phyloP scores from a whole-genome alignment of 2,329 filamentous ascomycete species.

The Gremmenia infestans region DNA sequence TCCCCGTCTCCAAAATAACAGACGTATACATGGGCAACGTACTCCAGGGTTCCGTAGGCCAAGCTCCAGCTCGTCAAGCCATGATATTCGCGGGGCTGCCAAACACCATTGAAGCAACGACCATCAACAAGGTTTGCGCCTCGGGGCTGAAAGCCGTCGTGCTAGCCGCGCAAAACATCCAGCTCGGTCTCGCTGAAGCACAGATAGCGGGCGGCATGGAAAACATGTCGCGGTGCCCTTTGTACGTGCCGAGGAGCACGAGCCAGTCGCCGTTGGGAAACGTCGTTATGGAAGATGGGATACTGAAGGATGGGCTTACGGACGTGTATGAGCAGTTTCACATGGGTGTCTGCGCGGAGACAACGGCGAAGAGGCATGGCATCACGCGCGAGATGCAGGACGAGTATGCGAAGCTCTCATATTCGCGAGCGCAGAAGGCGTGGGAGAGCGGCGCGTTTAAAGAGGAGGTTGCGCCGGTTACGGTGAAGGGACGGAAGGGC shows the following conservation, averaged over 20 bases:
- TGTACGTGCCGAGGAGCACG: constrained; percentile 80
- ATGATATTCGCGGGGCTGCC: constrained; percentile 82
- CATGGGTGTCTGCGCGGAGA: constrained; percentile 97
- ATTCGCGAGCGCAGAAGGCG: constrained; percentile 82
- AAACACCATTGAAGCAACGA: constrained; percentile 76
- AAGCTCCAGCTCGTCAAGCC: constrained; percentile 89
- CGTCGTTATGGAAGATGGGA: constrained; percentile 80
- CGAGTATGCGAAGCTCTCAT: constrained; percentile 82
- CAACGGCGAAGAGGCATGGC: constrained; percentile 80
- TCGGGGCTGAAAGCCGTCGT: constrained; percentile 90
- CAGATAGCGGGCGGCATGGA: constrained; percentile 96
- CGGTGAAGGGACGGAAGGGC: constrained; percentile 78
- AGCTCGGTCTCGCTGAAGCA: constrained; percentile 81
- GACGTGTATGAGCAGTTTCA: constrained; percentile 97
- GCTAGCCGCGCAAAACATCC: constrained; percentile 89
- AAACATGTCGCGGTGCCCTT: constrained; percentile 92
- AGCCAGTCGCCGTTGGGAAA: constrained; percentile 82
- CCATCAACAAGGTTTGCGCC: constrained; percentile 97
- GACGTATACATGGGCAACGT: constrained; percentile 99
- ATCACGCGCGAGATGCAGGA: constrained; percentile 86
- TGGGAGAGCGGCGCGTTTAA: constrained; percentile 80
- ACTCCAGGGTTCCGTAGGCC: constrained; percentile 75
- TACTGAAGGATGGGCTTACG: constrained; percentile 92
- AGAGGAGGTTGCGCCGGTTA: constrained; percentile 87
- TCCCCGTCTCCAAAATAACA: constrained; percentile 75